Base-by-base conservation (phyloP, 768 basidiomycete species). In the Kwoniella dendrophila region DNA sequence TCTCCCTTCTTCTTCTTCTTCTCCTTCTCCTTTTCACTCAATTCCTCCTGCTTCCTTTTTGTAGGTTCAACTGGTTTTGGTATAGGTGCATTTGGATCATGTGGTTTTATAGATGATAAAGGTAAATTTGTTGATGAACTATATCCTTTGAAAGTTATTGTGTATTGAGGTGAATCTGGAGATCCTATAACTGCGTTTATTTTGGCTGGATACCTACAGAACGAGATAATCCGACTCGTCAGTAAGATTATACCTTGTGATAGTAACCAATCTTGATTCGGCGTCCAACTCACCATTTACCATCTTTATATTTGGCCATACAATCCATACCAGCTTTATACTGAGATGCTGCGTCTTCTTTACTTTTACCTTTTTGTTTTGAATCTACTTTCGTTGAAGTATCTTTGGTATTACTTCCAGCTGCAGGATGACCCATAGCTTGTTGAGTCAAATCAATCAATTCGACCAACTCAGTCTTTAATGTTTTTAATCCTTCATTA, bases 1-100 rank as follows among this genome's bases (percentile, higher is more conserved):
- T 80, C 79, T 30, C 76, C 78, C 71, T 80, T 80, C 65, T 70
- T 71, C 68, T 77, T 79, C 69, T 77, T 78, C 71, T 76, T 76
- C 56, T 78, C 79, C 67, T 79, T 79, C 47, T 78, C 79, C 62
- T 62, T 63, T 33, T 80, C 79, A 2, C 61, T 68, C 62, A 76
- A 59, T 24, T 72, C 72, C n/a, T 70, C 74, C 2, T 63, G 51
- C 7, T 69, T 72, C 10, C 79, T 63, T 61, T 79, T 79, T 29
- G 3, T 27, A 16, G 60, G 45, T 29, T 69, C 59, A n/a, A 51
- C 49, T 36, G 72, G 69, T 40, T 61, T 62, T 11, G 72, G 72
- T 14, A 70, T 68, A 2, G 71, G 68, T 7, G 75, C 69, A 24
- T 47, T 53, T 16, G 72, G 71, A 44, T 72, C 76, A 56, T 70